Conservation (phyloP, 1,284 basidiomycete genomes). For the Ceratobasidium sp. region DNA sequence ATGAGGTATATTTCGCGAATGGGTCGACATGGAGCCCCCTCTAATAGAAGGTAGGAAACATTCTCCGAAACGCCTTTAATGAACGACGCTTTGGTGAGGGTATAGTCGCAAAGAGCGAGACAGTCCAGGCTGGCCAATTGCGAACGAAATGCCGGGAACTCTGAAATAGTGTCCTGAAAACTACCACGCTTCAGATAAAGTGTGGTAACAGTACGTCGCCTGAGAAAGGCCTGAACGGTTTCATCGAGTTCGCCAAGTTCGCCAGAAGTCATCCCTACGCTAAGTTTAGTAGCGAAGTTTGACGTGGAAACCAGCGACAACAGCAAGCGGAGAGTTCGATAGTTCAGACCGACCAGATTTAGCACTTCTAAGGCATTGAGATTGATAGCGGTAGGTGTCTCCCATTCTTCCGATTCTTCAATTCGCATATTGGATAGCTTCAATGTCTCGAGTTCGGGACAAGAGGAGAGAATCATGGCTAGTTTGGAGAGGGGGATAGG, state of each 20-base stretch:
- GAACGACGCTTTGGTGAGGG: not conserved
- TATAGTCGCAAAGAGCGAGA: not conserved
- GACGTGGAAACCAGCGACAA: conserved; percentile 11
- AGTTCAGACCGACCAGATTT: conserved; percentile 4
- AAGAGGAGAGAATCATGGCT: conserved; percentile 1
- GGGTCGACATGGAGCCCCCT: not conserved
- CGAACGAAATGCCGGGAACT: not conserved
- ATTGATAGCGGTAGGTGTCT: conserved; percentile 10
- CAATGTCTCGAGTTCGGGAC: not conserved
- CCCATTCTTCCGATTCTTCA: conserved; percentile 13
- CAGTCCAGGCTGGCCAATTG: not conserved
- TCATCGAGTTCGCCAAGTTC: not conserved
- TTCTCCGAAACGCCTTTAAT: too few species aligned
- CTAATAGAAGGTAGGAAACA: too few species aligned
- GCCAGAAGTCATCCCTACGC: not conserved
- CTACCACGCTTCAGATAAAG: not conserved
- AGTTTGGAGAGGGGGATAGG: conserved; percentile 3
- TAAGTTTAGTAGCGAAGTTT: not conserved
- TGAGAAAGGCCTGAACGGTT: not conserved
- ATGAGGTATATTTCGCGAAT: not conserved
- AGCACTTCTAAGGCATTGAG: conserved; percentile 6
- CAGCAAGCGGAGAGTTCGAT: conserved; percentile 1
- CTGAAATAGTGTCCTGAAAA: not conserved
- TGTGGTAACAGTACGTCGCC: conserved; percentile 1
- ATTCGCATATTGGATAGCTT: conserved; percentile 3